Conservation (phyloP, 1,139 yeast species). For the Fermentozyma sake region DNA sequence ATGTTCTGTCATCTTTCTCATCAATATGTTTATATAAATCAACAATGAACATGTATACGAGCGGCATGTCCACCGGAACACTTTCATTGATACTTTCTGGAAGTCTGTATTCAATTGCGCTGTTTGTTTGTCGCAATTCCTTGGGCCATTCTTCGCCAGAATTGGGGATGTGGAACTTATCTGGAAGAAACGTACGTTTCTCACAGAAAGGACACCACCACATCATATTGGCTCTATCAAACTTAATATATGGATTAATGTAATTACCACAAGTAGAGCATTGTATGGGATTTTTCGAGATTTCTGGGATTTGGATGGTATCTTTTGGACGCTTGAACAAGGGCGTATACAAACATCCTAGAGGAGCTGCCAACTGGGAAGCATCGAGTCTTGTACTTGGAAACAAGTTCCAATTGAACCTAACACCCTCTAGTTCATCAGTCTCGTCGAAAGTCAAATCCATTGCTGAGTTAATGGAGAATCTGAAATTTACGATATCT, state of each 20-base stretch:
- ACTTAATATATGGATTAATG: constrained; percentile 26
- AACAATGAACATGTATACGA: constrained; percentile 20
- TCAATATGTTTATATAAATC: constrained; percentile 30
- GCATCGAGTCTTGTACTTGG: constrained; percentile 39
- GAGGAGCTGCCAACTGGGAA: constrained; percentile 28
- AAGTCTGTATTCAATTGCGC: constrained; percentile 25
- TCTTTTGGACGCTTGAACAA: constrained; percentile 13
- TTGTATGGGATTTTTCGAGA: constrained; percentile 11
- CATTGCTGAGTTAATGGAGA: too few relatives aligned
- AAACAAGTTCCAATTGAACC: constrained; percentile 57
- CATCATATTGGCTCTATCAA: constrained; percentile 28
- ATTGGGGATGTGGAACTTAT: constrained; percentile 14
- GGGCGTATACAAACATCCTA: constrained; percentile 38
- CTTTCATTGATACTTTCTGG: constrained; percentile 19
- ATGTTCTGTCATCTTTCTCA: constrained; percentile 15
- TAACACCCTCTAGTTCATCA: too few relatives aligned
- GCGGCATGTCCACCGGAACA: constrained; percentile 7
- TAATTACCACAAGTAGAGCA: constrained; percentile 27
- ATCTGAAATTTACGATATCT: too few relatives aligned
- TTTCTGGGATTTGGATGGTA: constrained; percentile 3
- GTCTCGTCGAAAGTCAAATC: too few relatives aligned
- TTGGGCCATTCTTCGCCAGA: constrained; percentile 22
- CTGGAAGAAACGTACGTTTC: constrained; percentile 20
- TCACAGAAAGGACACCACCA: constrained; percentile 43
- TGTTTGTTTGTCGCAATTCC: constrained; percentile 20